Percentiles rank a stretch among this genome's conserved stretches.
phyloP scores from a whole-genome alignment of 257 asterid species.

The Solanum okadae region DNA sequence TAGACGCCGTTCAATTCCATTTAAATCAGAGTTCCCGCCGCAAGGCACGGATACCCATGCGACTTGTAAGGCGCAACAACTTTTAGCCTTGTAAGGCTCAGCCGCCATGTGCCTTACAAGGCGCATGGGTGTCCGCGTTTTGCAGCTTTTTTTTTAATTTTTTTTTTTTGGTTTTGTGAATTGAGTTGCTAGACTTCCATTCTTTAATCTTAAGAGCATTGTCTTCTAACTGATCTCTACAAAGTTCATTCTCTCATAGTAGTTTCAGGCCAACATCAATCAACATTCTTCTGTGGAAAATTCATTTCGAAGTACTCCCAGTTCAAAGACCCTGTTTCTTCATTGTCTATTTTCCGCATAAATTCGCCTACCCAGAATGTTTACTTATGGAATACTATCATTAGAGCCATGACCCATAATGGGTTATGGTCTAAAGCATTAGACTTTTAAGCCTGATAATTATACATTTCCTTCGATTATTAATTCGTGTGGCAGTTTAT shows the following conservation, averaged over 20 bases:
- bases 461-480: constrained; percentile 72
- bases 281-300: constrained; percentile 44
- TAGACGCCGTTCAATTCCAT: too few relatives aligned
- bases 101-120: too few relatives aligned
- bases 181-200: neutral
- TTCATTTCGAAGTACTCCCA: constrained; percentile 61
- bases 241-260: constrained; percentile 46
- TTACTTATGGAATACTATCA: constrained; percentile 55
- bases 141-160: too few relatives aligned
- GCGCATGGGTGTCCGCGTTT: too few relatives aligned
- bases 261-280: constrained; percentile 36
- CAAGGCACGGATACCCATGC: too few relatives aligned
- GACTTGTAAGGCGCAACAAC: too few relatives aligned
- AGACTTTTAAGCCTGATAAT: constrained; percentile 46
- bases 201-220: constrained; percentile 42
- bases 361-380: constrained; percentile 17
- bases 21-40: too few relatives aligned
- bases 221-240: constrained; percentile 29
- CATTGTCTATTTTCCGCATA: constrained; percentile 29
- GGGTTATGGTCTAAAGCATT: constrained; percentile 41
- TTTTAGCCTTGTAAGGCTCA: too few relatives aligned
- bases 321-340: constrained; percentile 44
- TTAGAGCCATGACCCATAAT: constrained; percentile 67
- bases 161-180: too few relatives aligned
- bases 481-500: constrained; percentile 52